Evolutionary conservation across 2,329 filamentous ascomycete genomes (phyloP), one percentile per base, ranked within the genome.

Genomic region (Sporothrix mexicana): DNA sequence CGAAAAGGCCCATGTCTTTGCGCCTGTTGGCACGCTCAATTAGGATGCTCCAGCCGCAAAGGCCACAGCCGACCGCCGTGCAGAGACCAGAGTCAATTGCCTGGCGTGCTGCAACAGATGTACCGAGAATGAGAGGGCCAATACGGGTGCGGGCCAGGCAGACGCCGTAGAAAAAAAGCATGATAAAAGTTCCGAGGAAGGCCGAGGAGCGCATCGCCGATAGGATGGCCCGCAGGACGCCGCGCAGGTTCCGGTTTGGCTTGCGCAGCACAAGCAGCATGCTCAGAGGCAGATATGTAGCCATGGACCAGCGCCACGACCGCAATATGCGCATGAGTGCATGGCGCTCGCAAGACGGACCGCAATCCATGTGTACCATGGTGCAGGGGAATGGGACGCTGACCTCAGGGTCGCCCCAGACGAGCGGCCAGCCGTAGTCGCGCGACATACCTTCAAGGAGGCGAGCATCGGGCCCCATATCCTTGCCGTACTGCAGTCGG

Each of bases 31-130:
- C 78, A 80, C 88, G 84, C 81, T 97, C 94, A 49, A 94, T 81
- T 62, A 97, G 83, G 62, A 96, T 90, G 81, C 93, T 95, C 91
- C 92, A 94, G 2, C 94, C 94, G 79, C 93, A 97, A 57, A 94
- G 83, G 71, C 89, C 80, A 80, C 93, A 95, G 7, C 93, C 93
- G 0, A 86, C 82, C 8, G 88, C 88, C 10, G 97, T 88, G 77
- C 93, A 95, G 10, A 94, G 78, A 2, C 90, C 90, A 6, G 84
- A 81, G 73, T 91, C 89, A 73, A 91, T 87, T 69, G 78, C 79
- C 78, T 89, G 87, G 36, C 85, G 81, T 30, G 82, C 78, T 0
- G 79, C 76, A 0, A 80, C 80, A 74, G 88, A 85, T 20, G 79
- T 83, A n/a, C 88, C 87, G 30, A 95, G 82, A 13, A 95, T 25